A percentile compares a stretch with the other conserved stretches of the same genome.
Evolutionary conservation across 768 basidiomycete genomes (phyloP).

Genomic region (Termitomyces bulborhizus): DNA sequence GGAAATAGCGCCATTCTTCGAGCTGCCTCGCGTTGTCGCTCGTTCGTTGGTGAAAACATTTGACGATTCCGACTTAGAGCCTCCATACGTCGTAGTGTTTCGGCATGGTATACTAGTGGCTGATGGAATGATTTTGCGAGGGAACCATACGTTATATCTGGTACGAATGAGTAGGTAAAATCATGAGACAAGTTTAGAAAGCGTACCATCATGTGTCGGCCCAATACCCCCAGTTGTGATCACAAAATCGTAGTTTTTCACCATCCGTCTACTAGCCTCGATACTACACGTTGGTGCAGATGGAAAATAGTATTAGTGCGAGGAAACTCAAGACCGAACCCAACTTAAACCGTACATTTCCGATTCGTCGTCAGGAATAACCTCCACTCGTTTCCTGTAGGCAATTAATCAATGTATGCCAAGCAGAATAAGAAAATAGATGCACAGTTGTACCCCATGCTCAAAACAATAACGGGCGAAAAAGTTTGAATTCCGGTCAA

Average conservation of each 20-base stretch:
- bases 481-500: constrained; percentile 77
- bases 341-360: constrained; percentile 62
- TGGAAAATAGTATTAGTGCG: not conserved
- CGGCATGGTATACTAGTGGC: constrained; percentile 63
- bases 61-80: constrained; percentile 51
- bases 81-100: constrained; percentile 71
- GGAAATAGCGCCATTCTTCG: constrained; percentile 92
- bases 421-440: constrained; percentile 6
- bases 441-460: constrained; percentile 73
- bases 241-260: constrained; percentile 80
- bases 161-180: not conserved
- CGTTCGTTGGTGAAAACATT: constrained; percentile 55
- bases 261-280: constrained; percentile 82
- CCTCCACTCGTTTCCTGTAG: constrained; percentile 78
- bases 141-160: constrained; percentile 86
- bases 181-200: not conserved
- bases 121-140: constrained; percentile 82
- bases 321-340: not conserved
- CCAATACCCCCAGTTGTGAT: constrained; percentile 90
- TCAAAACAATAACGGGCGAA: constrained; percentile 89
- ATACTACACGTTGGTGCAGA: constrained; percentile 36
- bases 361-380: constrained; percentile 84
- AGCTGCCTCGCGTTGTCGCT: constrained; percentile 71
- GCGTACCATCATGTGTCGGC: constrained; percentile 81
- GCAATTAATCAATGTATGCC: constrained; percentile 12